Evolutionary conservation across 2,329 filamentous ascomycete genomes (phyloP).

Genomic region (Phyllachora maydis): DNA sequence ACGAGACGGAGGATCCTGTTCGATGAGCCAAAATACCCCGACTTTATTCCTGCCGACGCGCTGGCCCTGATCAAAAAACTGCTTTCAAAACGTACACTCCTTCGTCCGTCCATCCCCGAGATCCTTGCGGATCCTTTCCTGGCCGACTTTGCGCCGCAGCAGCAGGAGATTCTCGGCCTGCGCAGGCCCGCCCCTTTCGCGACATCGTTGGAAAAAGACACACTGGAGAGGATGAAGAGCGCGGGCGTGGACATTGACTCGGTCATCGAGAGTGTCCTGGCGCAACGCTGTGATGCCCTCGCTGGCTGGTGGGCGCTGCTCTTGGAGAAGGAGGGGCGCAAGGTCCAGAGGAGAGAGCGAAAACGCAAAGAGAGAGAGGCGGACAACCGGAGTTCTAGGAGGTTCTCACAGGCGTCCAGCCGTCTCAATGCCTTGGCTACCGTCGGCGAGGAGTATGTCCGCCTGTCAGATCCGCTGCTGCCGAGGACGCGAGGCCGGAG

Average conservation of each 20-base stretch:
- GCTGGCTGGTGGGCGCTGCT: constrained; percentile 93
- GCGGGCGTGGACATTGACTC: constrained; percentile 87
- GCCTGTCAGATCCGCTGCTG: constrained; percentile 21
- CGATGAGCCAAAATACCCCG: constrained; percentile 70
- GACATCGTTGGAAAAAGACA: constrained; percentile 74
- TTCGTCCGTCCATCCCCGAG: constrained; percentile 65
- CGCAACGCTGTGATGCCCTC: constrained; percentile 73
- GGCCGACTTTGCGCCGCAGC: constrained; percentile 65
- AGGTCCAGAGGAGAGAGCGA: constrained; percentile 57
- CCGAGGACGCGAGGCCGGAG: constrained; percentile 57
- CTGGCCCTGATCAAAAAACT: constrained; percentile 56
- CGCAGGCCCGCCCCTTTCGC: constrained; percentile 67
- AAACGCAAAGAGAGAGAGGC: constrained; percentile 72
- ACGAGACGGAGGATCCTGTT: constrained; percentile 73
- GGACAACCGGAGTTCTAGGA: constrained; percentile 58
- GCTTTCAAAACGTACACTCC: constrained; percentile 76
- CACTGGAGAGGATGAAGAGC: constrained; percentile 76
- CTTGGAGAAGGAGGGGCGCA: constrained; percentile 85
- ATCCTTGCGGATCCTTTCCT: constrained; percentile 80
- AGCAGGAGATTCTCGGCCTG: constrained; percentile 73
- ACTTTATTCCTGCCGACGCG: constrained; percentile 58
- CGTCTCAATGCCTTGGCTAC: constrained; percentile 65
- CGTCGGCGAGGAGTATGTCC: constrained; percentile 47
- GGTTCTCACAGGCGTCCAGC: constrained; percentile 77
- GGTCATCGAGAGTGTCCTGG: constrained; percentile 82